phyloP scores from a whole-genome alignment of 495 filamentous ascomycete genomes.

The Oidiodendron maius region DNA sequence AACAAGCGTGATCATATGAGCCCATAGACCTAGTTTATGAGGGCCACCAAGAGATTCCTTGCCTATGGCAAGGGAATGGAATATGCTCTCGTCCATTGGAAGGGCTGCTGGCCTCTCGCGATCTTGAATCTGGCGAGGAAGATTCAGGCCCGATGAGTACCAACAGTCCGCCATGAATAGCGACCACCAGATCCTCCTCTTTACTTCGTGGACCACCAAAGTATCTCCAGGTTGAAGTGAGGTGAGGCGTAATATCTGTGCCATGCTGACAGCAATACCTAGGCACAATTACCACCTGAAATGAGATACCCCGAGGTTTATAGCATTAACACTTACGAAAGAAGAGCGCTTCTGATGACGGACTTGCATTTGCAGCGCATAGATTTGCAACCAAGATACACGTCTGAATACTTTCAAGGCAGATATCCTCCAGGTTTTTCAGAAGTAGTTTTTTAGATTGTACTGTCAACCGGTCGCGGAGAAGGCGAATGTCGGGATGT shows the following conservation, averaged over 20 bases:
- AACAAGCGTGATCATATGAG: slow-evolving; percentile 4
- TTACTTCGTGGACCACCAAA: not conserved
- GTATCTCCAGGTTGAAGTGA: not conserved
- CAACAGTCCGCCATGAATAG: slow-evolving; percentile 9
- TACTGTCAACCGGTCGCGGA: not conserved
- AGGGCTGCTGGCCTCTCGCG: not conserved
- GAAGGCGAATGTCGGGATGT: not conserved
- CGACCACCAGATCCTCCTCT: slow-evolving; percentile 4
- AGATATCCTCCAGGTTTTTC: slow-evolving; percentile 4
- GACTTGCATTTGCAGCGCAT: not conserved
- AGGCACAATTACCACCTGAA: not conserved
- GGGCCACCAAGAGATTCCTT: too few relatives aligned
- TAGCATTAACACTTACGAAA: not conserved
- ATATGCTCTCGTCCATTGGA: slow-evolving; percentile 8
- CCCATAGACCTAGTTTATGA: slow-evolving; percentile 3
- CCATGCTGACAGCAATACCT: slow-evolving; percentile 7
- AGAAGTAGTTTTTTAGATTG: slow-evolving; percentile 3
- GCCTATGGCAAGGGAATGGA: not conserved
- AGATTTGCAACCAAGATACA: slow-evolving; percentile 6
- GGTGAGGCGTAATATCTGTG: not conserved
- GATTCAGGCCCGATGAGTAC: slow-evolving; percentile 3
- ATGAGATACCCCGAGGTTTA: not conserved
- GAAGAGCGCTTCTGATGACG: slow-evolving; percentile 4
- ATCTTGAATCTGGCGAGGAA: not conserved
- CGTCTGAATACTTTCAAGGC: slow-evolving; percentile 8